A percentile compares a stretch with the other conserved stretches of the same genome.
Evolutionary conservation across 768 basidiomycete species (phyloP).

Genomic region (Mycena amicta): DNA sequence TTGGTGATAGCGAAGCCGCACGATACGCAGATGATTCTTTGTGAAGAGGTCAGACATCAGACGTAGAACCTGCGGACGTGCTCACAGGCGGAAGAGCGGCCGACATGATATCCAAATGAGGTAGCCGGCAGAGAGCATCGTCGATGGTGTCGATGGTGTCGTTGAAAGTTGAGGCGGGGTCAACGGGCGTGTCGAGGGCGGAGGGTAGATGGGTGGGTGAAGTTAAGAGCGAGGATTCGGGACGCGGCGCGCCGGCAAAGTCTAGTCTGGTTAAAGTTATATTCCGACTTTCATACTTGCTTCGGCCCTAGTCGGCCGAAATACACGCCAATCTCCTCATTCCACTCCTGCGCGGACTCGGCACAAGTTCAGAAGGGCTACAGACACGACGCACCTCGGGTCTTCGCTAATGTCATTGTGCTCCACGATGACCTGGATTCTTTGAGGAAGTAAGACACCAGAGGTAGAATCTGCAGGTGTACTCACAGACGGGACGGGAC

Average conservation of each 20-base stretch:
- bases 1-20: slow-evolving; percentile 49
- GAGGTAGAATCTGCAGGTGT: too few species aligned
- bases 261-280: too few species aligned
- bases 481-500: too few species aligned
- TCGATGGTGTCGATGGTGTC: background rate
- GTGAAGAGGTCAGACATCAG: background rate
- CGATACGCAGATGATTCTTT: slow-evolving; percentile 45
- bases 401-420: background rate
- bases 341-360: background rate
- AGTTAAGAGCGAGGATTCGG: background rate
- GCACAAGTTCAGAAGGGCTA: background rate
- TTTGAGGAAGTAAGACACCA: too few species aligned
- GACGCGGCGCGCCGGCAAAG: too few species aligned
- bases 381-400: background rate
- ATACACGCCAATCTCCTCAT: background rate
- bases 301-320: background rate
- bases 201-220: background rate
- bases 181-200: too few species aligned
- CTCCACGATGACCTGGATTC: too few species aligned
- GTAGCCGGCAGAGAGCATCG: slow-evolving; percentile 32
- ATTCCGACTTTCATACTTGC: background rate
- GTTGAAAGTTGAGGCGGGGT: too few species aligned
- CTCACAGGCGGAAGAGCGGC: slow-evolving; percentile 48
- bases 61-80: background rate
- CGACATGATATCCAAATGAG: slow-evolving; percentile 51